Base-by-base conservation (phyloP, 2,329 filamentous ascomycete species). In the Fusarium staphyleae region DNA sequence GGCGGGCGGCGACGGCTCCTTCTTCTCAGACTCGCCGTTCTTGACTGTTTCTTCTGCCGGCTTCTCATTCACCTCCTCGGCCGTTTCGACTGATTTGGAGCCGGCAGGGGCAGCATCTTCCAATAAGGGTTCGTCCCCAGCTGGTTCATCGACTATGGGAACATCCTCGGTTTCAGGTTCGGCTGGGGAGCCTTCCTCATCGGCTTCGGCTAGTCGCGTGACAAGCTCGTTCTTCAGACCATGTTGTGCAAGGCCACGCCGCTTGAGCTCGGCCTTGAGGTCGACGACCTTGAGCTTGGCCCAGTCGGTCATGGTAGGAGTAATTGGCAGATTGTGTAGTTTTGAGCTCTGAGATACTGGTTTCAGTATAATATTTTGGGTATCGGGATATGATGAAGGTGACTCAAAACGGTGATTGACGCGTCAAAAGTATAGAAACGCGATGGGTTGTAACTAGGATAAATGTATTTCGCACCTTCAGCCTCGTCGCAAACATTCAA, bases 151-250 rank as follows among this genome's bases (percentile, higher is more conserved):
- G 11, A 11, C 32, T 14, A 57, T 42, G 4, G 44, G 22, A 19
- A 60, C 54, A 10, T 54, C 46, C 18, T 57, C 56, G 13, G 40
- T 24, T 15, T 57, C 56, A 13, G 36, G 24, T 15, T 61, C 57
- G 1, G 28, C 32, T 22, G 28, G 32, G 10, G 32, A 45, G 6
- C 32, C 15, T 12, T 65, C 49, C 12, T 56, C 34, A n/a, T 68
- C 66, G 24, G 50, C 53, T 40, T 63, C 60, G n/a, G 36, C 57
- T 22, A 93, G 74, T 53, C 87, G 84, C 55, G 87, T 82, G 49
- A 93, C 80, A 39, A 92, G 82, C 54, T 88, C 89, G 18, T 86
- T 81, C 70, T 92, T 90, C 45, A 91, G 79, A 8, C 90, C 90
- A 18, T 83, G 83, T 56, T 86, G 82, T 5, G 85, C 77, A 32